These are phyloP conservation scores for Globisporangium mamillatum DNA, from an alignment of 352 stramenopile genomes.

Conservation along the genomic window DNA sequence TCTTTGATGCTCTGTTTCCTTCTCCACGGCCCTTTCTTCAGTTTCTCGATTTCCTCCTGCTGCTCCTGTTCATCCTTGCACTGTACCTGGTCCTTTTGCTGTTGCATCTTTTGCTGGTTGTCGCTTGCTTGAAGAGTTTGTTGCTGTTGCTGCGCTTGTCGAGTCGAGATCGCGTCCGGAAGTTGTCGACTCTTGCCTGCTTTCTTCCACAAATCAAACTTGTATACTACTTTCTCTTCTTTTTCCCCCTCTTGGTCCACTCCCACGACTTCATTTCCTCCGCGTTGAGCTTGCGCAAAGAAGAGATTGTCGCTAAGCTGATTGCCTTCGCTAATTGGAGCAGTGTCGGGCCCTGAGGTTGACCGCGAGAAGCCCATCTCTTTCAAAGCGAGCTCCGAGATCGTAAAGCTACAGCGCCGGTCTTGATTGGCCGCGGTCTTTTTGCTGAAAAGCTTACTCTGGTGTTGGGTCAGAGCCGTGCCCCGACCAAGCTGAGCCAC, in stretches of 20 bases:
- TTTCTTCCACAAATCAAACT: slow-evolving; percentile 64
- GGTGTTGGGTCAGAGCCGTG: background rate
- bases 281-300: background rate
- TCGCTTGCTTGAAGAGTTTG: background rate
- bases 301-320: background rate
- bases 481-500: background rate
- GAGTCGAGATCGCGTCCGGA: slow-evolving; percentile 44
- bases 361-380: slow-evolving; percentile 41
- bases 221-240: slow-evolving; percentile 34
- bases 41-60: background rate
- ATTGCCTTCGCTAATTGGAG: slow-evolving; percentile 16
- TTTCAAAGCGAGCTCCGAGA: slow-evolving; percentile 47
- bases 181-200: slow-evolving; percentile 38
- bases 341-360: slow-evolving; percentile 23
- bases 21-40: slow-evolving; percentile 6
- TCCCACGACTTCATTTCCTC: background rate
- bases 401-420: slow-evolving; percentile 62
- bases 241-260: slow-evolving; percentile 12
- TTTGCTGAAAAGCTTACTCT: background rate
- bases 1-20: slow-evolving; percentile 21
- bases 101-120: background rate
- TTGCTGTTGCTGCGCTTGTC: background rate
- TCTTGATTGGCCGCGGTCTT: slow-evolving; percentile 32
- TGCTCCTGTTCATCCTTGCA: background rate
- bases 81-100: background rate